Percentiles rank a stretch among this genome's conserved stretches.
phyloP scores from a whole-genome alignment of 2,329 filamentous ascomycete species.

The Trichoderma cornu-damae region DNA sequence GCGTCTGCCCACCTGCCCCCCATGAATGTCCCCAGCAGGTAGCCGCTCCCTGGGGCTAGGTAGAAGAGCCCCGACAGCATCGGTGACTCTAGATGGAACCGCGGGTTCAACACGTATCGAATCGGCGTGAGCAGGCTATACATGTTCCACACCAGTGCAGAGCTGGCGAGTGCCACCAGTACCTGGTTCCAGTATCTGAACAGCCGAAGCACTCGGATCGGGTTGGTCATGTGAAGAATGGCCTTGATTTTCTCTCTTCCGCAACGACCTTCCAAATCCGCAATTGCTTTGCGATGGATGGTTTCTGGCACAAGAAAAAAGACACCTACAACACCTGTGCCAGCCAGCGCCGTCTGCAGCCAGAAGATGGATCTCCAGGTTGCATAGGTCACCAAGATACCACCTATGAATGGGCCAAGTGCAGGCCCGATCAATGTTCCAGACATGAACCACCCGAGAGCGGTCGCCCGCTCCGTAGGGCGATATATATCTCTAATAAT shows the following conservation, averaged over 20 bases:
- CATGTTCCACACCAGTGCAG: constrained; percentile 69
- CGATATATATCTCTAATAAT: constrained; percentile 53
- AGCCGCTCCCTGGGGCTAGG: constrained; percentile 66
- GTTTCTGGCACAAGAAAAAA: constrained; percentile 68
- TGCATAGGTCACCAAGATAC: constrained; percentile 69
- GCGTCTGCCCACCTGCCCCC: constrained; percentile 68
- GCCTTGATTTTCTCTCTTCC: constrained; percentile 45
- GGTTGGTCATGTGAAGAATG: constrained; percentile 61
- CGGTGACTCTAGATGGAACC: constrained; percentile 62
- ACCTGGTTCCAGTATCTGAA: constrained; percentile 66
- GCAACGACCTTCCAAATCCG: constrained; percentile 55
- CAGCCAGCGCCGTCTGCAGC: constrained; percentile 66
- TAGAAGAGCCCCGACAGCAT: constrained; percentile 68
- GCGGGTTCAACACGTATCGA: constrained; percentile 68
- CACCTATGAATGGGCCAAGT: constrained; percentile 65
- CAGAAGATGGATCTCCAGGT: constrained; percentile 74
- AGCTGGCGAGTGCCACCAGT: constrained; percentile 52
- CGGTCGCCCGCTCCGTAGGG: constrained; percentile 64
- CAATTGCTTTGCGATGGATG: constrained; percentile 58
- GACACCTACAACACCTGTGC: constrained; percentile 52
- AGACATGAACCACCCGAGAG: constrained; percentile 66
- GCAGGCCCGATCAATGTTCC: constrained; percentile 69
- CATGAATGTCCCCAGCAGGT: constrained; percentile 62
- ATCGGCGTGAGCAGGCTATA: constrained; percentile 58
- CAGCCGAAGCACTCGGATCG: constrained; percentile 56